Evolutionary conservation across 2,329 filamentous ascomycete genomes (phyloP).

Genomic region (Thielaviopsis ethacetica): DNA sequence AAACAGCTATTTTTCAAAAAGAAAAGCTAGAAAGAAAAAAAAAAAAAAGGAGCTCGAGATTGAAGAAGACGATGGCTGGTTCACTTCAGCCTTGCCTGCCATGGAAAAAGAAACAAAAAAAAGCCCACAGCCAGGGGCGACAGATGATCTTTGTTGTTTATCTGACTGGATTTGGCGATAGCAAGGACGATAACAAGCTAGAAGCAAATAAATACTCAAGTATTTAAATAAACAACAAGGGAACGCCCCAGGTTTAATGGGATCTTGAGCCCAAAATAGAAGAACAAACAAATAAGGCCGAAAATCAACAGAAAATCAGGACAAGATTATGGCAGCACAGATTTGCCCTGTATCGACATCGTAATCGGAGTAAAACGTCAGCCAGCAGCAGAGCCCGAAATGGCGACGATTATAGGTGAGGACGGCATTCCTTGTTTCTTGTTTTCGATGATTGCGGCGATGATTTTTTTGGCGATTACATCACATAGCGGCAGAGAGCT

Average conservation of each 20-base stretch:
- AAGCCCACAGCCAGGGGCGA: too few species aligned
- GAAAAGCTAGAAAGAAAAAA: too few species aligned
- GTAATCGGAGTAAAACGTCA: background rate
- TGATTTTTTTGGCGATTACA: too few species aligned
- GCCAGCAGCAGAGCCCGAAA: background rate
- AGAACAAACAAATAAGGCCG: background rate
- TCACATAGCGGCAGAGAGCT: too few species aligned
- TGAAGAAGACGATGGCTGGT: background rate
- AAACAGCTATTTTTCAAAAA: background rate
- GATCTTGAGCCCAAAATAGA: background rate
- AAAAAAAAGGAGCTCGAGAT: background rate
- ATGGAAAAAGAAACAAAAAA: too few species aligned
- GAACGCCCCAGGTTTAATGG: background rate
- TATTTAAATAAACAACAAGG: background rate
- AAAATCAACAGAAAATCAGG: background rate
- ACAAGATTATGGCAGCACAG: background rate
- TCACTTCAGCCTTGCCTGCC: too few species aligned
- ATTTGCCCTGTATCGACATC: background rate
- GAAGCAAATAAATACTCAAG: too few species aligned
- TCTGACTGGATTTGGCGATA: too few species aligned
- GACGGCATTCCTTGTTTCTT: background rate
- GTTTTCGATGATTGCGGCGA: background rate
- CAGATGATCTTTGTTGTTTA: too few species aligned
- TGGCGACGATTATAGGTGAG: background rate
- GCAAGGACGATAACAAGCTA: too few species aligned